Base-by-base conservation (phyloP, 345 rosid species). In the Brassica incana region DNA sequence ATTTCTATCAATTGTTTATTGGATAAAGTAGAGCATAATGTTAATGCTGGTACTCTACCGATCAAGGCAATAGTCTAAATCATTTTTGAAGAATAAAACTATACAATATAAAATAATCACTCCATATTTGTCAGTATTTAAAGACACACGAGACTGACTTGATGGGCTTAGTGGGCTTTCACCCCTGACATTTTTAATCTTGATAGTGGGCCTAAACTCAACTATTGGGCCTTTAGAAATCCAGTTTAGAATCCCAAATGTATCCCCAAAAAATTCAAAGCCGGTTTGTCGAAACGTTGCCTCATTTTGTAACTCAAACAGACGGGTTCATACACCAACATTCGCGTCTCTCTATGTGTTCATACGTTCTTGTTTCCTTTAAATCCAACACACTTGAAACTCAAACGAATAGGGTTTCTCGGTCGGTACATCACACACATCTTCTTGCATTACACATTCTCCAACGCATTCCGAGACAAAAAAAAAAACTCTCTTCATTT, bases 311-410 rank as follows among this genome's bases (percentile, higher is more conserved):
- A 3, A 12, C 30, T 7, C 66, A 7, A 40, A 58, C 50, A 32
- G 30, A 56, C 61, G 62, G 68, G 69, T 67, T 45, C 29, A 11
- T 43, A 35, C 30, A 18, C 14, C 23, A 73, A 79, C 58, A 18
- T 33, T 74, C 48, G 75, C 38, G 78, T 63, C 74, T 73, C 61
- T 72, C 58, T 52, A 52, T 3, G 6, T 36, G 40, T 54, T 23
- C 33, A 1, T 10, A 10, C 61, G n/a, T 32, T 14, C 6, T 4
- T 59, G 36, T 29, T 43, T 30, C 69, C 78, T 67, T 32, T 68
- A 74, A 23, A 68, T 68, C 11, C 66, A 79, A 59, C 62, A 74
- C 25, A 48, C n/a, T 67, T 32, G 16, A 0, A 0, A 0, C 5
- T 23, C 0, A 0, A n/a, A 0, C 1, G 1, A 1, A 5, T 2